These are phyloP conservation scores for Phtheirospermum japonicum DNA, from an alignment of 257 asterid species.

Conservation along the genomic window DNA sequence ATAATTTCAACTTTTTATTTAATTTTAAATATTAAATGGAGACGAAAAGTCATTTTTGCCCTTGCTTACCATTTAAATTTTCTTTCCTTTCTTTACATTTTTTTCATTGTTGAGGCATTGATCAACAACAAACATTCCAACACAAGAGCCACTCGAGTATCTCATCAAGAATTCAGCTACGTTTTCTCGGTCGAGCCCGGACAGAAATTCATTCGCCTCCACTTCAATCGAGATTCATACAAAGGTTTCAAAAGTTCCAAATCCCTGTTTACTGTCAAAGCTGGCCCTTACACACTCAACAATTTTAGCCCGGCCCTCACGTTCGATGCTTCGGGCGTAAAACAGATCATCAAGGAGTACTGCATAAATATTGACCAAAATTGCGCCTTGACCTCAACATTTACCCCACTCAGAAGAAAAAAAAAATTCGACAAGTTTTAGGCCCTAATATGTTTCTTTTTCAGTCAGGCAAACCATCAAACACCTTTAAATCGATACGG, in stretches of 20 bases:
- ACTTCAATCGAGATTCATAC: slow-evolving; percentile 39
- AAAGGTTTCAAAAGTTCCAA: slow-evolving; percentile 33
- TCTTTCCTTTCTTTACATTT: too few species aligned
- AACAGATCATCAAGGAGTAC: slow-evolving; percentile 41
- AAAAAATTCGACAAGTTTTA: slow-evolving; percentile 33
- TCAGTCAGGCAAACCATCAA: too few species aligned
- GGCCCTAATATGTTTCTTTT: too few species aligned
- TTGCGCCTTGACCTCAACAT: slow-evolving; percentile 28
- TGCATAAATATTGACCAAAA: slow-evolving; percentile 33
- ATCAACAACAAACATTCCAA: too few species aligned
- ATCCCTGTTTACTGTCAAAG: slow-evolving; percentile 40
- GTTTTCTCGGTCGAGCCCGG: slow-evolving; percentile 34
- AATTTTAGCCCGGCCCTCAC: slow-evolving; percentile 32
- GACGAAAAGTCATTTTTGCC: too few species aligned
- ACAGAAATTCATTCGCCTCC: slow-evolving; percentile 49
- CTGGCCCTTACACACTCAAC: slow-evolving; percentile 42
- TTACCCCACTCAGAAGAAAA: slow-evolving; percentile 28
- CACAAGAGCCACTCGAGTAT: slow-evolving; percentile 40
- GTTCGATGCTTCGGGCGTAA: slow-evolving; percentile 22
- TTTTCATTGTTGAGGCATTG: too few species aligned
- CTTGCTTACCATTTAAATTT: too few species aligned
- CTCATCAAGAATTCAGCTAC: slow-evolving; percentile 35
- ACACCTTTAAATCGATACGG: too few species aligned
- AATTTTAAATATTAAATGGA: too few species aligned
- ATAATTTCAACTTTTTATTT: too few species aligned